phyloP scores from a whole-genome alignment of 202 grass and related monocot genomes.

The Dendrocalamus latiflorus region DNA sequence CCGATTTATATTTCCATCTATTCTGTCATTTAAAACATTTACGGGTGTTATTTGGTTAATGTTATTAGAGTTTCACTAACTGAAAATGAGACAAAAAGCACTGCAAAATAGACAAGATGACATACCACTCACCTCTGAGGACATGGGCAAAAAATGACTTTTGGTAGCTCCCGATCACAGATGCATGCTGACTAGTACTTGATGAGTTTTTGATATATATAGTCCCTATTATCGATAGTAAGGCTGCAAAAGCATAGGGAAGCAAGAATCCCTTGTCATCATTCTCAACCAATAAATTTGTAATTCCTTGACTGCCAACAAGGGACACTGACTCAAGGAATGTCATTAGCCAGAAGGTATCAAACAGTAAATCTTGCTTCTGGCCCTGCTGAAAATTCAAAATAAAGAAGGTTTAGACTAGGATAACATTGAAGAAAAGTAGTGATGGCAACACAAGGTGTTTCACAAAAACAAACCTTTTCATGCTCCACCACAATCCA shows the following conservation, averaged over 20 bases:
- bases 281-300: constrained; percentile 55
- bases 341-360: constrained; percentile 88
- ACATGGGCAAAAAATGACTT: constrained; percentile 93
- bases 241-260: constrained; percentile 52
- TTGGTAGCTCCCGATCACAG: no score
- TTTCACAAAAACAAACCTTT: constrained; percentile 55
- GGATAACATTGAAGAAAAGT: neutral
- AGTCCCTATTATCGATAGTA: constrained; percentile 56
- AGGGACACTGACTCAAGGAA: constrained; percentile 86
- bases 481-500: constrained; percentile 83
- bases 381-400: constrained; percentile 80
- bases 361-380: constrained; percentile 69
- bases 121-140: constrained; percentile 71
- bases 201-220: constrained; percentile 74
- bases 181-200: constrained; percentile 55
- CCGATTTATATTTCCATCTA: neutral
- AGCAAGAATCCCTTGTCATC: constrained; percentile 38
- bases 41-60: neutral
- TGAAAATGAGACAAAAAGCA: constrained; percentile 12
- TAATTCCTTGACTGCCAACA: constrained; percentile 72
- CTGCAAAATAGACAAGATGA: neutral
- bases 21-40: no score
- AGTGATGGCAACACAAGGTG: neutral
- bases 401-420: constrained; percentile 9
- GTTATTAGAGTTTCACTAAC: neutral